A percentile compares a stretch with the other conserved stretches of the same genome.
These are phyloP conservation scores for Cucurbita argyrosperma DNA, from an alignment of 306 rosid genomes.

Conservation along the genomic window DNA sequence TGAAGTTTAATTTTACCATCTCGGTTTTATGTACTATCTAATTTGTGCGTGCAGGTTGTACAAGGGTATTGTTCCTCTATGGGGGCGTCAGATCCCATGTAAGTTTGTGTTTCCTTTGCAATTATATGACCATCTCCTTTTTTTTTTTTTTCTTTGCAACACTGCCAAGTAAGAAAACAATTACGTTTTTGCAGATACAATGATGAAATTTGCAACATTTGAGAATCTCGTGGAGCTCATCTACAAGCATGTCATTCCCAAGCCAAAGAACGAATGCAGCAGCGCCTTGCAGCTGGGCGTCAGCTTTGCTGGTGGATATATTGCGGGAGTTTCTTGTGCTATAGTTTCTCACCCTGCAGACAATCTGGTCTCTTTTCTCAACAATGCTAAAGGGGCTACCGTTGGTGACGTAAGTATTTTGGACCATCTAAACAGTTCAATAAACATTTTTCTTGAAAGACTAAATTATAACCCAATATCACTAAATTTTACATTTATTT, in stretches of 20 bases:
- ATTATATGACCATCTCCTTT: neutral
- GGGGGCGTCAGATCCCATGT: conserved; percentile 99
- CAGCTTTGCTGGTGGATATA: conserved; percentile 87
- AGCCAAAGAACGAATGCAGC: conserved; percentile 77
- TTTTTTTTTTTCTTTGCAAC: neutral
- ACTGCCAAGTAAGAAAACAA: neutral
- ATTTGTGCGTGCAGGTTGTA: conserved; percentile 50
- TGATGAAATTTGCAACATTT: conserved; percentile 96
- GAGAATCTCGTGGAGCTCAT: conserved; percentile 75
- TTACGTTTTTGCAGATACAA: conserved; percentile 50
- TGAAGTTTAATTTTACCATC: no score
- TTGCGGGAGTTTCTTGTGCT: conserved; percentile 94
- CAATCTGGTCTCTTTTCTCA: conserved; percentile 89
- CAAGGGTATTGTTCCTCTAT: conserved; percentile 91
- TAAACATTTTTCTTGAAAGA: no score
- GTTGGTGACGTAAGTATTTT: conserved; percentile 76
- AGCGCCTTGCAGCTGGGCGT: conserved; percentile 76
- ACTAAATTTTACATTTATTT: no score
- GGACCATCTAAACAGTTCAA: neutral
- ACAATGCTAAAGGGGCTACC: conserved; percentile 93
- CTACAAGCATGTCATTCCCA: conserved; percentile 64
- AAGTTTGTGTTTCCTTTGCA: conserved; percentile 15
- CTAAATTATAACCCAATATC: no score
- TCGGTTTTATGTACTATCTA: no score
- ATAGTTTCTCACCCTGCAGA: conserved; percentile 97